Evolutionary conservation across 192 early-diverging fungal genomes (phyloP).

Genomic region (Neocallimastix lanati): DNA sequence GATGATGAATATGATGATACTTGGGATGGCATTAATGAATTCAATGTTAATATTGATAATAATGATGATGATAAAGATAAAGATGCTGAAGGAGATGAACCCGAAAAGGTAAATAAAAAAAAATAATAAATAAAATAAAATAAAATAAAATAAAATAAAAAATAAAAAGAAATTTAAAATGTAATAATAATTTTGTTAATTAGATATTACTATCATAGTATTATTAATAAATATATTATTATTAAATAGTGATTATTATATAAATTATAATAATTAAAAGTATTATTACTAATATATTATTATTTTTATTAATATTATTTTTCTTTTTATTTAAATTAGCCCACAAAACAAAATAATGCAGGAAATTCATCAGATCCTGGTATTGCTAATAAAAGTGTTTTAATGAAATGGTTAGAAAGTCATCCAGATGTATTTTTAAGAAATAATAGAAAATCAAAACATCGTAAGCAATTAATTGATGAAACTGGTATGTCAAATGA

Average conservation of each 20-base stretch:
- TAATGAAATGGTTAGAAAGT: conserved; percentile 36
- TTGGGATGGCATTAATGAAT: conserved; percentile 56
- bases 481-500: conserved; percentile 67
- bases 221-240: too few relatives aligned
- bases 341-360: neutral
- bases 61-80: conserved; percentile 35
- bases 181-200: too few relatives aligned
- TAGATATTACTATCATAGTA: too few relatives aligned
- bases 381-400: conserved; percentile 31
- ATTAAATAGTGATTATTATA: too few relatives aligned
- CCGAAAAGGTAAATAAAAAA: neutral
- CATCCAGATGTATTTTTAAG: conserved; percentile 45
- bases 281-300: too few relatives aligned
- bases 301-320: neutral
- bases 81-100: conserved; percentile 9
- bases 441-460: conserved; percentile 34
- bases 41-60: conserved; percentile 30
- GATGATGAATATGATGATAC: conserved; percentile 89
- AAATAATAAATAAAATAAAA: neutral
- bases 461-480: conserved; percentile 34
- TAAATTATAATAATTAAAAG: too few relatives aligned
- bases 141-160: too few relatives aligned
- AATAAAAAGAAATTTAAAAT: too few relatives aligned
- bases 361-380: conserved; percentile 22
- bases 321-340: neutral